phyloP scores from a whole-genome alignment of 1,284 basidiomycete genomes.

The Sporisorium iseilematis-ciliati region DNA sequence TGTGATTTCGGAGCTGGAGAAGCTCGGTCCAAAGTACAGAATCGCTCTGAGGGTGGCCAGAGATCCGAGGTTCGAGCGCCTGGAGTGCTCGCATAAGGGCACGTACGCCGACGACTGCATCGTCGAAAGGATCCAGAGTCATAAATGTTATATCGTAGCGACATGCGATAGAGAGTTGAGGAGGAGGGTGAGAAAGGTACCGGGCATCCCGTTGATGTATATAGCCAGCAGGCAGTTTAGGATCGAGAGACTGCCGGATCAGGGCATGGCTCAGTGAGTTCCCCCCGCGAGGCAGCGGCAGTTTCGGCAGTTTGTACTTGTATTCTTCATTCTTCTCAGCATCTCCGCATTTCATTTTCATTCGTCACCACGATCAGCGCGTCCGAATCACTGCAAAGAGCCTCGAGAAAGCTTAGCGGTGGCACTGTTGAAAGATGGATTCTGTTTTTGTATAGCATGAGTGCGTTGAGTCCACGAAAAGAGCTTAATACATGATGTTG shows the following conservation, averaged over 20 bases:
- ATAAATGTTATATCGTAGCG: slow-evolving; percentile 97
- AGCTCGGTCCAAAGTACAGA: slow-evolving; percentile 93
- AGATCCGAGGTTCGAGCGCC: slow-evolving; percentile 94
- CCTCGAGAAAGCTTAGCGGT: no score
- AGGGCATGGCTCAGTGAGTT: slow-evolving; percentile 63
- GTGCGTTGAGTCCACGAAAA: no score
- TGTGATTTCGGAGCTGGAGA: slow-evolving; percentile 97
- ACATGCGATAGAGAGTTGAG: slow-evolving; percentile 97
- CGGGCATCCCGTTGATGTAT: slow-evolving; percentile 69
- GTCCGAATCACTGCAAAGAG: no score
- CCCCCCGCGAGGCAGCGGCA: no score
- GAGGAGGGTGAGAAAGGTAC: slow-evolving; percentile 84
- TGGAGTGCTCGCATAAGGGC: slow-evolving; percentile 90
- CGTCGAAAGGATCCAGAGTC: slow-evolving; percentile 90
- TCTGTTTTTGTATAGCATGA: no score
- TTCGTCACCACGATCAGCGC: no score
- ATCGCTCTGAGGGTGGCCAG: slow-evolving; percentile 95
- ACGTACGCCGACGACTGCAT: slow-evolving; percentile 99
- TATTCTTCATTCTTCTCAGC: background rate
- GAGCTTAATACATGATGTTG: no score
- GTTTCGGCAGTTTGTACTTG: slow-evolving; percentile 3
- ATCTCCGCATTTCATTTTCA: no score
- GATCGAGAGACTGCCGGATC: slow-evolving; percentile 67
- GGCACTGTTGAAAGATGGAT: no score
- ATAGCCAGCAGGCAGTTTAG: slow-evolving; percentile 63